Percentiles rank a stretch among this genome's conserved stretches.
Conservation (phyloP, 257 asterid genomes). For the Ligustrum vulgare region DNA sequence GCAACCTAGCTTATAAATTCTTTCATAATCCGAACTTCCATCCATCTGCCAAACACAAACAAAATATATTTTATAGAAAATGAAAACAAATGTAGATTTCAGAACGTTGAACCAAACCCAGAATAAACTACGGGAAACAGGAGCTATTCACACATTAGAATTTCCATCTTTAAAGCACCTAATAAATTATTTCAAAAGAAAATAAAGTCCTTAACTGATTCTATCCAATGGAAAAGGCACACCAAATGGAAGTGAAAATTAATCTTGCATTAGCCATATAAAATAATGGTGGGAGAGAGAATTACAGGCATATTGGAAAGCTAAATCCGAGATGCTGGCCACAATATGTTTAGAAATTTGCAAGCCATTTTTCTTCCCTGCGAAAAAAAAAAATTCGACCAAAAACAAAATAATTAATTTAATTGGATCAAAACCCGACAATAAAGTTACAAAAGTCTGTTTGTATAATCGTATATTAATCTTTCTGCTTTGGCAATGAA, state of each 20-base stretch:
- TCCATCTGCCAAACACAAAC: conserved; percentile 60
- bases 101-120: neutral
- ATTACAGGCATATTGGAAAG: conserved; percentile 81
- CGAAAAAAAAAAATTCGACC: conserved; percentile 12
- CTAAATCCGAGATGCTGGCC: conserved; percentile 78
- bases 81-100: neutral
- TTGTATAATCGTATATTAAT: neutral
- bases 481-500: conserved; percentile 85
- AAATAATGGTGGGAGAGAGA: conserved; percentile 1
- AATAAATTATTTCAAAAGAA: too few species aligned
- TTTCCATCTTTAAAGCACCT: neutral
- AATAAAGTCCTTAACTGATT: neutral
- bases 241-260: neutral
- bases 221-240: neutral
- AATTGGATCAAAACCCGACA: neutral
- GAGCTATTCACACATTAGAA: neutral
- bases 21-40: conserved; percentile 61
- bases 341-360: conserved; percentile 76
- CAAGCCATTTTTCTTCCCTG: conserved; percentile 78
- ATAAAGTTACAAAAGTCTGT: neutral
- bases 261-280: neutral
- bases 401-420: neutral
- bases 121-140: neutral
- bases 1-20: too few species aligned
- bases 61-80: too few species aligned